Base-by-base conservation (phyloP, 768 basidiomycete genomes). In the Boletus patriciae region DNA sequence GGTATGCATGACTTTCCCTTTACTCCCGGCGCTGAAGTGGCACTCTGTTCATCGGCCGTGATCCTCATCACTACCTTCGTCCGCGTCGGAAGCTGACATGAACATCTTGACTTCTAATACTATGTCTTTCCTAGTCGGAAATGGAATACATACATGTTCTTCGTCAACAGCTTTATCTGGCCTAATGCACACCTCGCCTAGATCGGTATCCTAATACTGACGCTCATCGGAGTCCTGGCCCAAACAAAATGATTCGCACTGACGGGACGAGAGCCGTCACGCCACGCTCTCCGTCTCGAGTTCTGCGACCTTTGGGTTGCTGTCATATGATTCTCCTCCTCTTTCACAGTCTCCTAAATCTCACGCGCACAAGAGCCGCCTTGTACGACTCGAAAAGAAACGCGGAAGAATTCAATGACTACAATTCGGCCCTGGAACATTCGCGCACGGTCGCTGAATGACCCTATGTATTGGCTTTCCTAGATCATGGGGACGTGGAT, bases 401-500 rank as follows among this genome's bases (percentile, higher is more conserved):
- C 27, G 27, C 27, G 27, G 27, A 1, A 27, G 7, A 91, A 71
- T 91, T 90, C 73, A 90, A 87, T 59, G 86, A 84, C 46, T 91
- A 79, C 71, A 93, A 92, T 66, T 83, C 77, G 16, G 86, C 83
- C 1, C 66, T 91, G 8, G 91, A 83, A 87, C 59, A 89, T 90
- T 67, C 85, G 88, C 36, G 83, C 85, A 2, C 83, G 90, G 21
- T 80, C 87, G 2, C 71, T 92, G 54, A 91, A 92, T 69, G 87
- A 86, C 61, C 72, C 91, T 19, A 78, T 89, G n/a, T 93, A 92
- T 70, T 92, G 89, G 89, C 71, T 83, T 10, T 74, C 85, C 4
- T 89, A 92, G 70, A 87, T 91, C 58, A 54, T 88, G 4, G 90
- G 90, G 2, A 87, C 88, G 1, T 71, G 88, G 44, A 70, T 78